Conservation (phyloP, 495 filamentous ascomycete species). For the Talaromyces adpressus region DNA sequence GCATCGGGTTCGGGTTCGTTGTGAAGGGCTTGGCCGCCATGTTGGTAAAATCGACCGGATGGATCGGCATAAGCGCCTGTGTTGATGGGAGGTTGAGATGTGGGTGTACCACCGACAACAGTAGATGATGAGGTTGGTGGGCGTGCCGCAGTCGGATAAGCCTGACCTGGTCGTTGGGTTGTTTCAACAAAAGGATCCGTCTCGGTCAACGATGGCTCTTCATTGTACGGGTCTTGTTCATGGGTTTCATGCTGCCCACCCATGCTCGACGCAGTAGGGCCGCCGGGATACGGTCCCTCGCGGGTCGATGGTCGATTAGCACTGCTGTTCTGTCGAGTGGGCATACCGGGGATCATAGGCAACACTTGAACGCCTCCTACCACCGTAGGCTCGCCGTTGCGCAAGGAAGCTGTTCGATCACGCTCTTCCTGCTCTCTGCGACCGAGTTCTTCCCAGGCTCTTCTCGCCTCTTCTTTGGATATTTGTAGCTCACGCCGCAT, state of each 20-base stretch:
- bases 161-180: constrained; percentile 22
- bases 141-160: constrained; percentile 13
- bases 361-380: constrained; percentile 96
- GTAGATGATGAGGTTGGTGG: constrained; percentile 16
- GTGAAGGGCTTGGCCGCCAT: constrained; percentile 31
- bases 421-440: constrained; percentile 90
- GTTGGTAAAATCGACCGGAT: constrained; percentile 38
- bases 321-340: constrained; percentile 55
- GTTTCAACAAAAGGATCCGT: constrained; percentile 52
- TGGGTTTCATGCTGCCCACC: constrained; percentile 18
- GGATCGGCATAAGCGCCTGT: constrained; percentile 13
- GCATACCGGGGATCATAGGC: constrained; percentile 76
- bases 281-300: constrained; percentile 36
- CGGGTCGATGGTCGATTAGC: constrained; percentile 38
- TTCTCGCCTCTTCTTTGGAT: constrained; percentile 89
- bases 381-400: constrained; percentile 79
- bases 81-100: constrained; percentile 12
- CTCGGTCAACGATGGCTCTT: constrained; percentile 39
- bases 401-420: constrained; percentile 77
- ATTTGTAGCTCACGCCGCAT: constrained; percentile 88
- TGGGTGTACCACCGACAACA: constrained; percentile 11
- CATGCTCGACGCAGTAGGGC: constrained; percentile 19
- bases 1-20: constrained; percentile 37
- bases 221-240: constrained; percentile 15
- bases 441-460: constrained; percentile 96